Evolutionary conservation across 2,329 filamentous ascomycete genomes (phyloP).

Genomic region (Ophiostoma populinum): DNA sequence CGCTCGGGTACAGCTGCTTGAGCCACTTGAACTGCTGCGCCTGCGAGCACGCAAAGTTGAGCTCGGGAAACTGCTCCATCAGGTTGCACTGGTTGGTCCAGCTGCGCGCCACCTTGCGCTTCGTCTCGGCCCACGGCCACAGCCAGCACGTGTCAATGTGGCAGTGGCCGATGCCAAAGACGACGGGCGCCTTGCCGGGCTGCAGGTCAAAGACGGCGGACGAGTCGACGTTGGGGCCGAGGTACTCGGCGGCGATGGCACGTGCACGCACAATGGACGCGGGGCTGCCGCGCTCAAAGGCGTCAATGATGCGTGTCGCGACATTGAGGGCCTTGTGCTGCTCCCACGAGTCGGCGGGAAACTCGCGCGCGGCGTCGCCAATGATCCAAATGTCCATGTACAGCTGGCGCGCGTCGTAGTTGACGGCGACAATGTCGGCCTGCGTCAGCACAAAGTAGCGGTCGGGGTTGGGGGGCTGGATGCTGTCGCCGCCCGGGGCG

Average conservation of each 20-base stretch:
- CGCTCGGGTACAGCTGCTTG: constrained; percentile 71
- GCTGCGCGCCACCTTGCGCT: constrained; percentile 84
- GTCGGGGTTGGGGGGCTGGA: constrained; percentile 78
- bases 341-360: constrained; percentile 75
- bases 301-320: constrained; percentile 76
- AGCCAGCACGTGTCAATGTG: constrained; percentile 98
- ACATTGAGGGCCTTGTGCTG: constrained; percentile 72
- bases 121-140: constrained; percentile 96
- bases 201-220: constrained; percentile 66
- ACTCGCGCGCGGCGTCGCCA: constrained; percentile 78
- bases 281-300: constrained; percentile 65
- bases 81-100: constrained; percentile 96
- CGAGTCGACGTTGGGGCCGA: constrained; percentile 68
- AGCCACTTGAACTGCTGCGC: constrained; percentile 98
- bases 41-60: constrained; percentile 81
- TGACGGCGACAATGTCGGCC: constrained; percentile 79
- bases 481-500: constrained; percentile 60
- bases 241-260: constrained; percentile 65
- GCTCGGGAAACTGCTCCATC: constrained; percentile 87
- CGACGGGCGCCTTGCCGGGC: constrained; percentile 53
- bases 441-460: constrained; percentile 58
- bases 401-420: constrained; percentile 65
- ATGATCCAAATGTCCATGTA: constrained; percentile 95
- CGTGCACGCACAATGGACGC: constrained; percentile 65
- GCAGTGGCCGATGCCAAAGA: constrained; percentile 85